These are phyloP conservation scores for Glycyrrhiza uralensis DNA, from an alignment of 306 rosid genomes.

Conservation along the genomic window DNA sequence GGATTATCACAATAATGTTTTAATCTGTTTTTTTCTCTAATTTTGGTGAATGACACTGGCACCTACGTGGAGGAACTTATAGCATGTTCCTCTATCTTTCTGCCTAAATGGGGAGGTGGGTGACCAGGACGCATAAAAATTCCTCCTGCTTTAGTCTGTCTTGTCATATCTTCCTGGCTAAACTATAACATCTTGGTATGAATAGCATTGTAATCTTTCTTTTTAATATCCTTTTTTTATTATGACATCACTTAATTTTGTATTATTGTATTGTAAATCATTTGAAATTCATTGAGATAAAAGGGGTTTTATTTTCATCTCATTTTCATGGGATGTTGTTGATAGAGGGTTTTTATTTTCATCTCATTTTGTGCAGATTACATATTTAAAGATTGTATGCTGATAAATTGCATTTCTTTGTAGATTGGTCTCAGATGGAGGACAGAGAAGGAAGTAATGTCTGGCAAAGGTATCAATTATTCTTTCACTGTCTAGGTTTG, in stretches of 20 bases:
- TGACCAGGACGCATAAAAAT: neutral
- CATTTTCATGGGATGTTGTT: slow-evolving; percentile 10
- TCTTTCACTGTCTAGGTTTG: slow-evolving; percentile 16
- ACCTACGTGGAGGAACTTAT: neutral
- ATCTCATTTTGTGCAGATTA: neutral
- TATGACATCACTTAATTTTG: neutral
- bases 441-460: slow-evolving; percentile 82
- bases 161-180: neutral
- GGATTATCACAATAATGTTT: neutral
- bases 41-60: neutral
- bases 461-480: slow-evolving; percentile 78
- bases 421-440: slow-evolving; percentile 99
- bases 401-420: slow-evolving; percentile 22
- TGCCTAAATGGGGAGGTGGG: neutral
- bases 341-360: neutral
- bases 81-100: neutral
- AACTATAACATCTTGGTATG: neutral
- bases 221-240: neutral
- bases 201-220: neutral
- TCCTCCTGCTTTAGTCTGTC: slow-evolving; percentile 3
- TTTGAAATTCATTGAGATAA: neutral
- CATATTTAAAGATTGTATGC: slow-evolving; percentile 19
- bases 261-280: neutral
- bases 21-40: neutral
- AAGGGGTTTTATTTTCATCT: neutral